Conservation (phyloP, 495 filamentous ascomycete genomes). For the Zalerion maritima region DNA sequence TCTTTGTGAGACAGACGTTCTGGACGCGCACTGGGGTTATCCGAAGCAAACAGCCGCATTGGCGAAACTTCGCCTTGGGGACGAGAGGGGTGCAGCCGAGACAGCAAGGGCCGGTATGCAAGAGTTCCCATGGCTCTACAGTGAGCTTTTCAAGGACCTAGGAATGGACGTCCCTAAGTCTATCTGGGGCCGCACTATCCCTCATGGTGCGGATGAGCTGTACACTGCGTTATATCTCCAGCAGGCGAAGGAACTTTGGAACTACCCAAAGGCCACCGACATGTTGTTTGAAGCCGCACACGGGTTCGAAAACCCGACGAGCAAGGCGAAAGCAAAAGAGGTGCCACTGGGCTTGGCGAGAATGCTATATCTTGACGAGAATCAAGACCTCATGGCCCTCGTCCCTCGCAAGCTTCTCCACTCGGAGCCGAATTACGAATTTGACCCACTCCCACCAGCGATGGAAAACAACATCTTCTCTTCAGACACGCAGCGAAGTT, state of each 20-base stretch:
- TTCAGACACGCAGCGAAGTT: conserved; percentile 21
- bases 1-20: conserved; percentile 43
- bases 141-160: conserved; percentile 60
- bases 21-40: conserved; percentile 31
- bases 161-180: conserved; percentile 56
- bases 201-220: conserved; percentile 52
- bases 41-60: conserved; percentile 55
- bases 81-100: conserved; percentile 46
- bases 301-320: too few relatives aligned
- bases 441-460: conserved; percentile 55
- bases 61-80: conserved; percentile 54
- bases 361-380: conserved; percentile 65
- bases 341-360: conserved; percentile 57
- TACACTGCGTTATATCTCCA: conserved; percentile 66
- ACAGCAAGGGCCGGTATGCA: conserved; percentile 51
- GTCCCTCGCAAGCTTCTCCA: conserved; percentile 39
- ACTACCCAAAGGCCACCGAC: conserved; percentile 53
- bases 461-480: conserved; percentile 31
- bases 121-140: conserved; percentile 67
- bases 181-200: conserved; percentile 68
- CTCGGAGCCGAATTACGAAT: conserved; percentile 38
- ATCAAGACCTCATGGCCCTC: conserved; percentile 44
- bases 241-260: conserved; percentile 81
- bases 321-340: conserved; percentile 19
- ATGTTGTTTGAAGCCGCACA: conserved; percentile 58